A percentile compares a stretch with the other conserved stretches of the same genome.
Conservation (phyloP, 1,284 basidiomycete species). For the Heliocybe sulcata region DNA sequence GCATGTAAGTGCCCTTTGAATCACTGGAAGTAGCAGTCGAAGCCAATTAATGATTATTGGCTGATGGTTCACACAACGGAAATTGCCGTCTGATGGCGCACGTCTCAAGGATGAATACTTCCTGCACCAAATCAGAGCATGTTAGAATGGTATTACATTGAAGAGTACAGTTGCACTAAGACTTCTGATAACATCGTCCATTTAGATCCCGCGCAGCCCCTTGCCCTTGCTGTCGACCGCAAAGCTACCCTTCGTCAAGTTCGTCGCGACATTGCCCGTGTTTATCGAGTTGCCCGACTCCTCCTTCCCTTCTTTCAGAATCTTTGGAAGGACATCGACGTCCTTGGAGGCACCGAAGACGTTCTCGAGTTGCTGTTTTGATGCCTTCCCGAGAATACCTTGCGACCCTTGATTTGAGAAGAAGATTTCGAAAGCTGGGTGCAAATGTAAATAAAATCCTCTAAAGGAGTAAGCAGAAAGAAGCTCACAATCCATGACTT, state of each 20-base stretch:
- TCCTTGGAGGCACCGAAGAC: slow-evolving; percentile 62
- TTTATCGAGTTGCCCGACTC: slow-evolving; percentile 25
- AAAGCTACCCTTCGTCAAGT: neutral
- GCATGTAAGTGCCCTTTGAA: no score
- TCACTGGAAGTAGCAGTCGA: no score
- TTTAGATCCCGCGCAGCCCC: neutral
- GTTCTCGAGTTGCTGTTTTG: slow-evolving; percentile 72
- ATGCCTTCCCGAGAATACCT: slow-evolving; percentile 61
- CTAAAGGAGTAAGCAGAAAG: slow-evolving; percentile 1
- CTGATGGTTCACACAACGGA: no score
- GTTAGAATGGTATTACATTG: neutral
- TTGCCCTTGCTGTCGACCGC: neutral
- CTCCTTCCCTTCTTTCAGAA: slow-evolving; percentile 56
- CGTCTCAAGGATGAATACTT: no score
- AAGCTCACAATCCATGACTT: slow-evolving; percentile 69
- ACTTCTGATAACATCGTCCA: neutral
- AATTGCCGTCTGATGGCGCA: no score
- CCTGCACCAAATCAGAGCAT: no score
- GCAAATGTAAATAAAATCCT: slow-evolving; percentile 13
- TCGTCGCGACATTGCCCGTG: neutral
- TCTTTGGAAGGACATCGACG: slow-evolving; percentile 46
- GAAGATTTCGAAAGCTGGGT: slow-evolving; percentile 36
- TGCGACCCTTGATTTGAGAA: slow-evolving; percentile 64
- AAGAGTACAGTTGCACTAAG: neutral
- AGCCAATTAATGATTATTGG: no score